Evolutionary conservation across 2,329 filamentous ascomycete species (phyloP).

Genomic region (Hymenotorrendiella dingleyae): DNA sequence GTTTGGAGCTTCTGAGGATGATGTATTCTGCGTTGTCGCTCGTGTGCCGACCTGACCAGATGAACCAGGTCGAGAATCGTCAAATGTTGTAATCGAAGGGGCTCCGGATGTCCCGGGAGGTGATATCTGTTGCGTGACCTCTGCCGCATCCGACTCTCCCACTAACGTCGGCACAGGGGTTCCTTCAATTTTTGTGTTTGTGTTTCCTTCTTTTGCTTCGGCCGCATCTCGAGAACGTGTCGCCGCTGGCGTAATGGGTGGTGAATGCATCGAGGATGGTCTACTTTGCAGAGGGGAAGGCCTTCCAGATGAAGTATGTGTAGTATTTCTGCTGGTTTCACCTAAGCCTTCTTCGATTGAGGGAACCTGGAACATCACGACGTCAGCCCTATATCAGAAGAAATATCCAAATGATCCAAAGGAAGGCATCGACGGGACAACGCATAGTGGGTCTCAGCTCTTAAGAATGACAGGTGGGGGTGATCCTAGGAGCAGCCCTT

Average conservation of each 20-base stretch:
- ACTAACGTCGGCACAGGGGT: slow-evolving; percentile 33
- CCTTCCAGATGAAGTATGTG: slow-evolving; percentile 57
- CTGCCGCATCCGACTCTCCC: slow-evolving; percentile 36
- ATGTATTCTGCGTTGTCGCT: slow-evolving; percentile 20
- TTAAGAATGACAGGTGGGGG: slow-evolving; percentile 18
- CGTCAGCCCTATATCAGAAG: slow-evolving; percentile 14
- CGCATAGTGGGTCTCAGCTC: slow-evolving; percentile 17
- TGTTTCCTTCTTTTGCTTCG: slow-evolving; percentile 29
- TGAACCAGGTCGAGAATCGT: slow-evolving; percentile 29
- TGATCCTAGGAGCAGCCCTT: slow-evolving; percentile 17
- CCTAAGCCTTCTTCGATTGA: slow-evolving; percentile 53
- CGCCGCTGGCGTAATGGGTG: slow-evolving; percentile 80
- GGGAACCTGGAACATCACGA: slow-evolving; percentile 39
- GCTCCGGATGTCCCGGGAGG: slow-evolving; percentile 48
- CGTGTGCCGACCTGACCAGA: slow-evolving; percentile 23
- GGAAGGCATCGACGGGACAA: slow-evolving; percentile 13
- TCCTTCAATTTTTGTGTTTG: slow-evolving; percentile 30
- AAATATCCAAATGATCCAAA: slow-evolving; percentile 9
- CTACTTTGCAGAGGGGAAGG: slow-evolving; percentile 62
- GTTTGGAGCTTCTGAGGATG: slow-evolving; percentile 11
- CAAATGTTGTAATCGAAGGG: slow-evolving; percentile 30
- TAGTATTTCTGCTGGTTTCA: slow-evolving; percentile 58
- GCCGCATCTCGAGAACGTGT: slow-evolving; percentile 53
- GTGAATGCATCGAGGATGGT: slow-evolving; percentile 71
- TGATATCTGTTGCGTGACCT: slow-evolving; percentile 66